Percentiles rank a stretch among this genome's conserved stretches.
Evolutionary conservation across 805 yeast genomes (phyloP).

Genomic region (Starmerella bacillaris): DNA sequence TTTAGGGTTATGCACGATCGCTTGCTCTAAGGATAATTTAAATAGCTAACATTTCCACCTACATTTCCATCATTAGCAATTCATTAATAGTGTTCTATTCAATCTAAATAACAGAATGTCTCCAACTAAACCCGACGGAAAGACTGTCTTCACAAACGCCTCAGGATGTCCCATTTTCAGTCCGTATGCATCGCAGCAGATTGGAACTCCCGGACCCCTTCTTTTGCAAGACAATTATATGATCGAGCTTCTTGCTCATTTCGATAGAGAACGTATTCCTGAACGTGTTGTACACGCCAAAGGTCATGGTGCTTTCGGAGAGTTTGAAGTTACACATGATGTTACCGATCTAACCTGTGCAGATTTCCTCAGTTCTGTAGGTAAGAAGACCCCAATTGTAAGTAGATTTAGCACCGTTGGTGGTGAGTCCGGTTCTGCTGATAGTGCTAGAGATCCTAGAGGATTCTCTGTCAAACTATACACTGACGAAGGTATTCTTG

Average conservation of each 20-base stretch:
- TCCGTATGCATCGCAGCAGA: constrained; percentile 37
- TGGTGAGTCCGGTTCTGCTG: constrained; percentile 51
- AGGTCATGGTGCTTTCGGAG: constrained; percentile 46
- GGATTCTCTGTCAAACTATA: constrained; percentile 49
- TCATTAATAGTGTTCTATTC: too few relatives aligned
- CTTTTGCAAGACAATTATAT: constrained; percentile 41
- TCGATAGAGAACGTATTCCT: constrained; percentile 46
- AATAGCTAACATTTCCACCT: too few relatives aligned
- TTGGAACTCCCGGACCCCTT: constrained; percentile 41
- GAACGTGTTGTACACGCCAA: constrained; percentile 53
- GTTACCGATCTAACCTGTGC: constrained; percentile 32
- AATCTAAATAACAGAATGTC: too few relatives aligned
- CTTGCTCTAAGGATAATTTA: too few relatives aligned
- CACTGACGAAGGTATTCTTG: constrained; percentile 51
- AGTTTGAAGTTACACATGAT: constrained; percentile 41
- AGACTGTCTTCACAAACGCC: constrained; percentile 28
- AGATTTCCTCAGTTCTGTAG: constrained; percentile 47
- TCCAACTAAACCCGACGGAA: constrained; percentile 12
- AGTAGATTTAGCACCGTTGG: constrained; percentile 50
- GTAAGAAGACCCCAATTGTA: constrained; percentile 58
- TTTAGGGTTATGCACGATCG: too few relatives aligned
- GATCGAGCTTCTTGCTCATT: constrained; percentile 39
- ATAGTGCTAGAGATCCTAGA: constrained; percentile 51
- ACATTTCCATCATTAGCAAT: too few relatives aligned
- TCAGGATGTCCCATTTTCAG: constrained; percentile 39